Percentiles rank a stretch among this genome's conserved stretches.
These are phyloP conservation scores for Arthrobotrys pseudoclavata DNA, from an alignment of 2,329 filamentous ascomycete species.

Conservation along the genomic window DNA sequence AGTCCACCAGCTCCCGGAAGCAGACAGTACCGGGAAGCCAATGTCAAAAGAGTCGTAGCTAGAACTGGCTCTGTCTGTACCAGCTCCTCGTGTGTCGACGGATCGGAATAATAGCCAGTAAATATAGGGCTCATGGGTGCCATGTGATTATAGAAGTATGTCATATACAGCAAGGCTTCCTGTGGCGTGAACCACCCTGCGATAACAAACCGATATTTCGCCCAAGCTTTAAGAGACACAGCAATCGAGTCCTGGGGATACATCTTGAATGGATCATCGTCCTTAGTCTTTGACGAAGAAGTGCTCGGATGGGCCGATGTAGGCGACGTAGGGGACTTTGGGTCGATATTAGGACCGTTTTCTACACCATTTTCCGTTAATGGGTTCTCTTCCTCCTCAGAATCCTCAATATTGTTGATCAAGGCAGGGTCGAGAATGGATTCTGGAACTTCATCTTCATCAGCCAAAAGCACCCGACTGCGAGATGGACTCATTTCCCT, in stretches of 20 bases:
- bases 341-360: background rate
- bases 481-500: constrained; percentile 57
- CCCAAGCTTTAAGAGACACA: constrained; percentile 84
- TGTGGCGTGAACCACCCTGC: constrained; percentile 95
- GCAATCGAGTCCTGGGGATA: constrained; percentile 67
- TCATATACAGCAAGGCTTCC: constrained; percentile 92
- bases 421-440: constrained; percentile 55
- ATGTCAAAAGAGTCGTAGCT: constrained; percentile 89
- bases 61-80: constrained; percentile 93
- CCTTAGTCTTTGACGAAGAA: constrained; percentile 51
- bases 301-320: constrained; percentile 48
- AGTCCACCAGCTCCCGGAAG: constrained; percentile 83
- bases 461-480: constrained; percentile 59
- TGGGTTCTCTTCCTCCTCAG: constrained; percentile 44
- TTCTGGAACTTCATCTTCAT: constrained; percentile 60
- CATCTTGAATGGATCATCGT: constrained; percentile 57
- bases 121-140: constrained; percentile 94
- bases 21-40: constrained; percentile 86
- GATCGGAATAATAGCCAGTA: constrained; percentile 71
- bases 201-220: constrained; percentile 91
- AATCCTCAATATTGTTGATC: constrained; percentile 46
- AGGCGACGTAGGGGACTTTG: constrained; percentile 48
- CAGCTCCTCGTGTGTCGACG: constrained; percentile 81
- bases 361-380: constrained; percentile 32
- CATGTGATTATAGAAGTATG: constrained; percentile 94